Conservation (phyloP, 1,139 yeast species). For the Protomyces arabidopsidicola region DNA sequence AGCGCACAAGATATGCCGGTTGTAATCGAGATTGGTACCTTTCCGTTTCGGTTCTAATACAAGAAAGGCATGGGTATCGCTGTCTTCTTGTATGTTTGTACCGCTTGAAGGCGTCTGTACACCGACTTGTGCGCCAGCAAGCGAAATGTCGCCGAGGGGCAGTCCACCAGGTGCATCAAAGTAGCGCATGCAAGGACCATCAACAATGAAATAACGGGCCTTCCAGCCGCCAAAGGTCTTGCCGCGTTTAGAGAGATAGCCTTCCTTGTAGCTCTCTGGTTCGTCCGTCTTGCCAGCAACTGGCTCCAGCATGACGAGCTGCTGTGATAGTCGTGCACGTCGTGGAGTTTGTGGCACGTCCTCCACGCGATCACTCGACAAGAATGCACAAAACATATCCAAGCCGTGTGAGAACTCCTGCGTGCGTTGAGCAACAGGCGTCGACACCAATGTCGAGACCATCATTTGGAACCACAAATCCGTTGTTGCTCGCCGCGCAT, state of each 20-base stretch:
- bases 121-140: conserved; percentile 61
- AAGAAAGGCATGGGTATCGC: conserved; percentile 62
- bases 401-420: not conserved
- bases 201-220: conserved; percentile 66
- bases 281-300: not conserved
- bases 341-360: conserved; percentile 51
- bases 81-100: conserved; percentile 44
- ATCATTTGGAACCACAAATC: conserved; percentile 12
- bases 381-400: conserved; percentile 53
- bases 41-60: conserved; percentile 59
- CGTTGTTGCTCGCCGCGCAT: conserved; percentile 40
- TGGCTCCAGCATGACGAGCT: conserved; percentile 30
- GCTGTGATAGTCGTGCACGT: conserved; percentile 47
- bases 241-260: conserved; percentile 61
- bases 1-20: conserved; percentile 72
- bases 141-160: conserved; percentile 53
- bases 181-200: conserved; percentile 58
- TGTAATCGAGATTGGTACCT: conserved; percentile 47
- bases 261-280: conserved; percentile 50
- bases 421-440: conserved; percentile 37
- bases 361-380: conserved; percentile 65
- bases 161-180: conserved; percentile 59
- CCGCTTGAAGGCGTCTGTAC: conserved; percentile 46
- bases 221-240: conserved; percentile 67
- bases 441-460: conserved; percentile 37